Base-by-base conservation (phyloP, 2,329 filamentous ascomycete genomes). In the Phialophora macrospora region DNA sequence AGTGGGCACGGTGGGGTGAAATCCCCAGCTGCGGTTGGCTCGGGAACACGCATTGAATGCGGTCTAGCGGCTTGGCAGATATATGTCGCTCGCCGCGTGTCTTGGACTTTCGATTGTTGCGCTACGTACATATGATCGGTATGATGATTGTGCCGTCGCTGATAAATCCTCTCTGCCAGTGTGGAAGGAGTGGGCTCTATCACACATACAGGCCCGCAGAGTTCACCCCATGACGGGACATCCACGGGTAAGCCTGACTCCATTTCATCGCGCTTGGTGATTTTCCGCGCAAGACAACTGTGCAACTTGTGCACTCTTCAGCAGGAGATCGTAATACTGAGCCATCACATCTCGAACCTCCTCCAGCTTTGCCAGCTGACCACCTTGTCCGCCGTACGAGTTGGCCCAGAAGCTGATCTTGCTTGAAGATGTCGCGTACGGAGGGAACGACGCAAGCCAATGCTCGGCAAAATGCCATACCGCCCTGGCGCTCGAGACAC, bases 381-480 rank as follows among this genome's bases (percentile, higher is more conserved):
- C 30, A 32, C 30, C 8, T 32, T 32, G 30, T 2, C 80, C 80
- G 30, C 80, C 80, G 38, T 64, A 60, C 11, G 65, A 67, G 20
- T 67, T 79, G 0, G 78, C 80, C 77, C 78, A 81, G 56, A 81
- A 75, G 65, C 78, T 79, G 48, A 81, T 75, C 17, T 76, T 75
- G 54, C 86, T 83, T 6, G 65, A 65, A 3, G 62, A 55, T 2
- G 83, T 83, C 73, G 84, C 81, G 72, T 90, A 89, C 32, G 82
- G 80, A 0, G 86, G 87, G 64, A 90, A 88, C 38, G 83, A 79
- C 4, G 82, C 79, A 60, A 85, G 83, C 78, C 87, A 89, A 4
- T 79, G 78, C 71, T 86, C 83, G 1, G 82, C 76, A 73, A 85
- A 84, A 70, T 83, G 79, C 83, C 84, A 86, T 2, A 85, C 74